A percentile compares a stretch with the other conserved stretches of the same genome.
These are phyloP conservation scores for Morella rubra DNA, from an alignment of 306 rosid species.

Conservation along the genomic window DNA sequence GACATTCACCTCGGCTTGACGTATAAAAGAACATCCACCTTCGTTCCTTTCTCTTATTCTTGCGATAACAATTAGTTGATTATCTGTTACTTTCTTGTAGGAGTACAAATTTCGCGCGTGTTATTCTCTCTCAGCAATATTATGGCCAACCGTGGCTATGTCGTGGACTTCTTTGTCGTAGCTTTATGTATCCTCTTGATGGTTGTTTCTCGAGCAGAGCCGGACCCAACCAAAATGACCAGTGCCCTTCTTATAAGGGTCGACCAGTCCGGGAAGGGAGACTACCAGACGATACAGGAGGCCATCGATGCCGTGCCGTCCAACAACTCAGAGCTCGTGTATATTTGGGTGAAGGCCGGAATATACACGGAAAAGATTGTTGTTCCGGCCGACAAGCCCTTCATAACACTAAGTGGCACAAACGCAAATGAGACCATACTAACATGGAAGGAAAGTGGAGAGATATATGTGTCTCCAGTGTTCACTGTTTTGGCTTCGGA, in stretches of 20 bases:
- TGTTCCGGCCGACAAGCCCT: slow-evolving; percentile 51
- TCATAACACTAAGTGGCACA: slow-evolving; percentile 47
- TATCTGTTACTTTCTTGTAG: not conserved
- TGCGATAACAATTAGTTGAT: not conserved
- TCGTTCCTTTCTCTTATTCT: not conserved
- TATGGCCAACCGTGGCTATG: not conserved
- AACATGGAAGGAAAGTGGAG: slow-evolving; percentile 43
- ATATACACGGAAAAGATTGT: slow-evolving; percentile 41
- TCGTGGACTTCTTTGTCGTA: not conserved
- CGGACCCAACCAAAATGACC: slow-evolving; percentile 2
- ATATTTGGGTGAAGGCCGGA: slow-evolving; percentile 39
- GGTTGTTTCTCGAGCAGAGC: slow-evolving; percentile 3
- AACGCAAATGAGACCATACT: slow-evolving; percentile 29
- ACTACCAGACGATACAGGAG: slow-evolving; percentile 44
- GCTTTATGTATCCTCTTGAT: slow-evolving; percentile 5
- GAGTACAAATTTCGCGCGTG: not conserved
- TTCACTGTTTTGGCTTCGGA: slow-evolving; percentile 47
- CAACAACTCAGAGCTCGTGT: slow-evolving; percentile 44
- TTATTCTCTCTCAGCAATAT: not conserved
- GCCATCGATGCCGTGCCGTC: slow-evolving; percentile 50
- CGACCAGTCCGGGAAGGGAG: slow-evolving; percentile 45
- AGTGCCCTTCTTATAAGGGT: slow-evolving; percentile 44
- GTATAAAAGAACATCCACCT: slow-evolving; percentile 24
- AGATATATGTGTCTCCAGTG: slow-evolving; percentile 40
- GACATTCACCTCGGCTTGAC: slow-evolving; percentile 20